phyloP scores from a whole-genome alignment of 2,329 filamentous ascomycete genomes.

The Fusarium sacchari region DNA sequence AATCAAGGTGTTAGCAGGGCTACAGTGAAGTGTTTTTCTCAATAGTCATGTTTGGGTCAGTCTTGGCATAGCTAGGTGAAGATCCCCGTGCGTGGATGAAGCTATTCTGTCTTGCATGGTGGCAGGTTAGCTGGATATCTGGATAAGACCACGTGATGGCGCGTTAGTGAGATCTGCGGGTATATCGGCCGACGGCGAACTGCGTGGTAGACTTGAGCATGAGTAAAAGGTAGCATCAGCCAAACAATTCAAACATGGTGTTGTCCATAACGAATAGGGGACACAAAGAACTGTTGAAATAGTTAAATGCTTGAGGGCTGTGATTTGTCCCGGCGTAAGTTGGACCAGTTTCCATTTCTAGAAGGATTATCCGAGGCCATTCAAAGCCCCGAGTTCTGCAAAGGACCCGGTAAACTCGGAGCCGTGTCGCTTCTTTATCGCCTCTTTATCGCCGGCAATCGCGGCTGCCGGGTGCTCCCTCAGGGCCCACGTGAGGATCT shows the following conservation, averaged over 20 bases:
- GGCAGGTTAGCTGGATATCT: background rate
- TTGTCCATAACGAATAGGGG: background rate
- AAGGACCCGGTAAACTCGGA: background rate
- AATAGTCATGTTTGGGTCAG: background rate
- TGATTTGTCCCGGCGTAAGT: too few relatives aligned
- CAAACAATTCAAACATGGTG: too few relatives aligned
- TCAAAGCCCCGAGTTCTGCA: background rate
- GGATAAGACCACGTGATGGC: background rate
- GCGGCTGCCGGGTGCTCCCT: background rate
- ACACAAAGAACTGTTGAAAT: accelerated
- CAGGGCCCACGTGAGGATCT: background rate
- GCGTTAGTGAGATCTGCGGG: background rate
- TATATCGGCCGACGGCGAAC: background rate
- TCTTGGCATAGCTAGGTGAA: background rate
- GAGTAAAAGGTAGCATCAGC: background rate
- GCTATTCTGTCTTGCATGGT: background rate
- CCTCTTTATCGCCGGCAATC: background rate
- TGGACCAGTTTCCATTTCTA: background rate
- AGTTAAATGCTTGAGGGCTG: too few relatives aligned
- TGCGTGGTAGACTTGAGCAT: background rate
- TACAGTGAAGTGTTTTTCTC: too few relatives aligned
- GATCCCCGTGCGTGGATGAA: background rate
- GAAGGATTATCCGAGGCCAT: background rate
- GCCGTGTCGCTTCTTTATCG: background rate
- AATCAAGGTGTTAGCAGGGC: too few relatives aligned